These are phyloP conservation scores for Solanum medicagineum DNA, from an alignment of 257 asterid species.

Conservation along the genomic window DNA sequence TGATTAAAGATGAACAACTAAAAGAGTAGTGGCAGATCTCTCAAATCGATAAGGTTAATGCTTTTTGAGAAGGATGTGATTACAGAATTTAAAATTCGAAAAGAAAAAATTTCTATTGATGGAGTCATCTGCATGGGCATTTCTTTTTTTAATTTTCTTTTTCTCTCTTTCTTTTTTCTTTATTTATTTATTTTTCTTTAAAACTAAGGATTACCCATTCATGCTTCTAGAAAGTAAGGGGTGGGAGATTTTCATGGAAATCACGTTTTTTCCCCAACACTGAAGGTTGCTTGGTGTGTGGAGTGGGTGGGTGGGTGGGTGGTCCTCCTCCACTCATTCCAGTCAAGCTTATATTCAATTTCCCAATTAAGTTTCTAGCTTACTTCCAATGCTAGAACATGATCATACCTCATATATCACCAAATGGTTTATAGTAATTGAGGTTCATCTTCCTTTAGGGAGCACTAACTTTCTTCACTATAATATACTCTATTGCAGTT, in stretches of 20 bases:
- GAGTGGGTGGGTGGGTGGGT: not conserved
- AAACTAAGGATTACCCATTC: not conserved
- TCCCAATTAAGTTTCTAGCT: not conserved
- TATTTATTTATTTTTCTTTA: not conserved
- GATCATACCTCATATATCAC: not conserved
- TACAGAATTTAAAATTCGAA: not conserved
- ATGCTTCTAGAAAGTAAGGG: not conserved
- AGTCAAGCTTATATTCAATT: not conserved
- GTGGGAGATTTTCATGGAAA: not conserved
- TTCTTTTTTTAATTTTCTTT: not conserved
- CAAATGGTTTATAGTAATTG: not conserved
- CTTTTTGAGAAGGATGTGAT: not conserved
- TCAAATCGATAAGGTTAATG: not conserved
- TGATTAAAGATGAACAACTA: not conserved
- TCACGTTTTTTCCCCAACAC: not conserved
- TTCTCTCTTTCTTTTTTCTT: too few species aligned
- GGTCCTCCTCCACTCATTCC: not conserved
- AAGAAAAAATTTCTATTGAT: not conserved
- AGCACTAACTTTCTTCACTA: not conserved
- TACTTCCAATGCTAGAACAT: not conserved
- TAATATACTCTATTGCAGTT: not conserved
- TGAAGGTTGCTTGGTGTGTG: not conserved
- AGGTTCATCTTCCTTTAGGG: not conserved
- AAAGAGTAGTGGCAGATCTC: not conserved
- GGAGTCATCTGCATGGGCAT: not conserved